Evolutionary conservation across 2,329 filamentous ascomycete species (phyloP).

Genomic region (Hypoxylon sp.): DNA sequence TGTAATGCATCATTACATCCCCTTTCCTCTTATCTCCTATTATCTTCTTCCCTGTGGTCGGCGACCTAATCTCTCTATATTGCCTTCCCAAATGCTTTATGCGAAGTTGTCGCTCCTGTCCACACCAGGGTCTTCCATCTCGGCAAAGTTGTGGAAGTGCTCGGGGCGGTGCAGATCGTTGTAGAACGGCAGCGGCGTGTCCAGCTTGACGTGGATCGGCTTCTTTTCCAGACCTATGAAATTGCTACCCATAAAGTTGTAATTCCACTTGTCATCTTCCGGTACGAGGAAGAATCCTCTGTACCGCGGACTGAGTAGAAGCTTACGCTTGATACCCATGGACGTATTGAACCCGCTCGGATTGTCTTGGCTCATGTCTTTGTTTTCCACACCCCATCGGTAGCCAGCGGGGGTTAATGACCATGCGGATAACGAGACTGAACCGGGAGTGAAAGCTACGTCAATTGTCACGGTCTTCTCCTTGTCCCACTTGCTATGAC

Average conservation of each 20-base stretch:
- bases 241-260: constrained; percentile 94
- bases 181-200: constrained; percentile 92
- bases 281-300: constrained; percentile 97
- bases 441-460: constrained; percentile 96
- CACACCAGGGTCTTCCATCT: constrained; percentile 97
- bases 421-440: constrained; percentile 95
- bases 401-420: constrained; percentile 91
- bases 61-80: constrained; percentile 13
- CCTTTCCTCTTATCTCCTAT: constrained; percentile 16
- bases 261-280: constrained; percentile 93
- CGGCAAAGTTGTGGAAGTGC: constrained; percentile 97
- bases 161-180: constrained; percentile 91
- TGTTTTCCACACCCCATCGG: constrained; percentile 98
- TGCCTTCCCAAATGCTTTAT: constrained; percentile 61
- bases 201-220: constrained; percentile 90
- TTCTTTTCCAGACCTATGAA: constrained; percentile 94
- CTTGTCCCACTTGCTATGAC: constrained; percentile 83
- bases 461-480: constrained; percentile 95
- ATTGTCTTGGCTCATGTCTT: constrained; percentile 91
- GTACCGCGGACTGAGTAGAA: constrained; percentile 93
- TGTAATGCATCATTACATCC: constrained; percentile 38
- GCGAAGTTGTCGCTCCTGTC: constrained; percentile 95
- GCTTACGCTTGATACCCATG: constrained; percentile 96
- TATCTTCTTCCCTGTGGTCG: constrained; percentile 19
- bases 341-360: constrained; percentile 92